Percentiles rank a stretch among this genome's conserved stretches.
These are phyloP conservation scores for Pyrus pyrifolia DNA, from an alignment of 306 rosid species.

Conservation along the genomic window DNA sequence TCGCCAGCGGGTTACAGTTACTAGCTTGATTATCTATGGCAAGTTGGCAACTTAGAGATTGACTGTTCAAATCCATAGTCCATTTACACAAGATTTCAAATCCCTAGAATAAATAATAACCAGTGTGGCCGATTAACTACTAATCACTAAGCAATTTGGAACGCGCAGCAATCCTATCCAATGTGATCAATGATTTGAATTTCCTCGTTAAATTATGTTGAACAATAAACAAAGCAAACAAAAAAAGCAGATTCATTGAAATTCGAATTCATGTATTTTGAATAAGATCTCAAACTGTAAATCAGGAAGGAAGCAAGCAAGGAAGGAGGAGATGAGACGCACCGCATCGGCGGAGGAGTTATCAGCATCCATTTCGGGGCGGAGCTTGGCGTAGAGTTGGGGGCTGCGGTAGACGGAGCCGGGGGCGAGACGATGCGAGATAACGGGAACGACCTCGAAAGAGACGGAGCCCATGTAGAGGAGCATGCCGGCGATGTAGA, in stretches of 20 bases:
- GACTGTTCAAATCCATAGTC: neutral
- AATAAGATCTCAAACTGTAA: neutral
- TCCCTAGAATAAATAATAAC: neutral
- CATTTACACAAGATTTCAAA: neutral
- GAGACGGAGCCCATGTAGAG: constrained; percentile 81
- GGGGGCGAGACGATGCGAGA: constrained; percentile 60
- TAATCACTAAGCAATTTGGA: neutral
- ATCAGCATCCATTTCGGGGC: constrained; percentile 64
- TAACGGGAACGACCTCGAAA: constrained; percentile 62
- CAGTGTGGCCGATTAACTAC: neutral
- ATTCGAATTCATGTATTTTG: neutral
- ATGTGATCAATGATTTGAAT: neutral
- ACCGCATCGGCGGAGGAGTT: constrained; percentile 78
- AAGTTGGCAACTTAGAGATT: neutral
- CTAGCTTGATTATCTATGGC: neutral
- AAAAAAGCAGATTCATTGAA: neutral
- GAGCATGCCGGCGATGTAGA: constrained; percentile 84
- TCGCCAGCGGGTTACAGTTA: neutral
- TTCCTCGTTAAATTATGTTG: neutral
- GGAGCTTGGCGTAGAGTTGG: constrained; percentile 55
- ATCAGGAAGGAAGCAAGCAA: neutral
- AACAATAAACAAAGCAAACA: neutral
- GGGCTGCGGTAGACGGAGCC: constrained; percentile 86
- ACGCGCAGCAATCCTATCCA: neutral
- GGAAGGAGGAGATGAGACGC: constrained; percentile 6